A percentile compares a stretch with the other conserved stretches of the same genome.
These are phyloP conservation scores for Ophiostoma himal-ulmi DNA, from an alignment of 2,329 filamentous ascomycete genomes.

Conservation along the genomic window DNA sequence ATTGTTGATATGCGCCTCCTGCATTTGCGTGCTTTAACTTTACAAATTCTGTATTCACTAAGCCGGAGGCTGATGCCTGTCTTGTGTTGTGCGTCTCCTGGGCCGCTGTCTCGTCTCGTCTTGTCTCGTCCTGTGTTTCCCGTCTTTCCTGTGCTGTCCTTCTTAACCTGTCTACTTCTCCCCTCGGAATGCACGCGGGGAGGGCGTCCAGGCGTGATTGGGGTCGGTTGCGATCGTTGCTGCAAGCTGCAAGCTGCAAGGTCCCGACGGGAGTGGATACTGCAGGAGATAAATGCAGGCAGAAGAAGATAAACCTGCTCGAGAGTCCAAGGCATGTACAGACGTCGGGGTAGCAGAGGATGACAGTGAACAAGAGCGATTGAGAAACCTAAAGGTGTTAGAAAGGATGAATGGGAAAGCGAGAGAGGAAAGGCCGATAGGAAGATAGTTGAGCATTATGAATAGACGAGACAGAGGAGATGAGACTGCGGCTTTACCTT, in stretches of 20 bases:
- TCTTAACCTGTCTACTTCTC: constrained; percentile 1
- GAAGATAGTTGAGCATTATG: neutral
- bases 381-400: neutral
- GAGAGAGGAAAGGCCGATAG: neutral
- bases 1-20: constrained; percentile 3
- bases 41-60: neutral
- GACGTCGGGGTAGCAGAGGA: neutral
- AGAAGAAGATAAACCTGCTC: constrained; percentile 5
- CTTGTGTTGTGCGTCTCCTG: neutral
- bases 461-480: neutral
- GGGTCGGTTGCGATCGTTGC: constrained; percentile 19
- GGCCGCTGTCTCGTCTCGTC: neutral
- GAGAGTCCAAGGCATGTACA: neutral
- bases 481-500: constrained; percentile 8
- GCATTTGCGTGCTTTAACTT: neutral
- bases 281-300: constrained; percentile 9
- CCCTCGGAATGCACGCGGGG: constrained; percentile 15
- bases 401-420: neutral
- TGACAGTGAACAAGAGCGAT: neutral
- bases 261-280: constrained; percentile 17
- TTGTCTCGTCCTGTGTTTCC: neutral
- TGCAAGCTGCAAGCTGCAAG: constrained; percentile 25
- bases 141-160: neutral
- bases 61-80: neutral
- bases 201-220: constrained; percentile 14